Base-by-base conservation (phyloP, 352 stramenopile species). In the Thraustochytrium sp. region DNA sequence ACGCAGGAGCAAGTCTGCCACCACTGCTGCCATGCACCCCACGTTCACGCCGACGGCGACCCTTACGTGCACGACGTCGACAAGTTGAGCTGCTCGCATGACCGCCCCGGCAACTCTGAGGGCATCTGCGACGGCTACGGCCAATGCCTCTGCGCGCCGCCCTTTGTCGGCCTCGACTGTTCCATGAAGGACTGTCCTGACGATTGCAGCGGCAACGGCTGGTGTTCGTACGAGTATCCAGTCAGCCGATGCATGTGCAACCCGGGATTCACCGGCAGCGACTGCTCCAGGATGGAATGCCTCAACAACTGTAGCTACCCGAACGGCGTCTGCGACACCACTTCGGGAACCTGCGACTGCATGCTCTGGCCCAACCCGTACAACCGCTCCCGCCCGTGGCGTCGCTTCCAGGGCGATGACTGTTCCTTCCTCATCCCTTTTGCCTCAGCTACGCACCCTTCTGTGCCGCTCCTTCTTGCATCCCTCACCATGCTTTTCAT, bases 241-340 rank as follows among this genome's bases (percentile, higher is more conserved):
- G 94, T 97, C 37, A 94, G 91, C 40, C 89, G 94, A 2, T 98
- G 96, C 85, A 92, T 97, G 85, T 98, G 96, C 82, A 92, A 98
- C 63, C 88, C 95, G 56, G 95, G 95, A 26, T 98, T 95, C 89
- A 96, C 94, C 83, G 95, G 96, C 73, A 92, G 96, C 77, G 93
- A 94, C 86, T 99, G 95, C 2, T 73, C 34, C 13, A 29, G 40
- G 92, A 87, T 92, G 64, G 90, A 97, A 85, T 99, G 95, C 82
- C 87, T 98, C 26, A 98, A 98, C 88, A 98, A 98, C 86, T 98
- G 96, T 86, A 96, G 92, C 73, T 98, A 96, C 78, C 96, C 96
- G 29, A 97, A 98, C 84, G 95, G 96, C 51, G 85, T 91, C 42
- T 98, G 95, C 76, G 84, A 98, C 82, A 93, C 92, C 76, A 89